These are phyloP conservation scores for Colletotrichum chlorophyti DNA, from an alignment of 2,329 filamentous ascomycete species.

Conservation along the genomic window DNA sequence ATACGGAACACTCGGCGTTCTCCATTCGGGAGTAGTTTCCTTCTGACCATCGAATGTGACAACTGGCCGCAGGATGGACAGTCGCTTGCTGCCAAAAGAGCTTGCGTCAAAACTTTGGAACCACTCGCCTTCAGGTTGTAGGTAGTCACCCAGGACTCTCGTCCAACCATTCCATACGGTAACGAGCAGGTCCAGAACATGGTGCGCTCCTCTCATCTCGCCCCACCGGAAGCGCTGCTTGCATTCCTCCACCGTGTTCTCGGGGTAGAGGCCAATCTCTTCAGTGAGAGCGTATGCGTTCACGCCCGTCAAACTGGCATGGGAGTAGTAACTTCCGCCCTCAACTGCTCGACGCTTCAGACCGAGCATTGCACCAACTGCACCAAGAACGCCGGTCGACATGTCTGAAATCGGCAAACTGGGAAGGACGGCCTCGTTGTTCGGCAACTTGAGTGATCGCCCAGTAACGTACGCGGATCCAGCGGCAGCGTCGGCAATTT, in stretches of 20 bases:
- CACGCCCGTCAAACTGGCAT: constrained; percentile 36
- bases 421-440: constrained; percentile 38
- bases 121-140: constrained; percentile 15
- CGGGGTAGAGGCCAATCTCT: constrained; percentile 40
- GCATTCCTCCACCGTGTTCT: constrained; percentile 11
- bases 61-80: constrained; percentile 14
- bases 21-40: constrained; percentile 13
- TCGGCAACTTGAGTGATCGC: constrained; percentile 33
- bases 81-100: not conserved
- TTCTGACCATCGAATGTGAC: constrained; percentile 10
- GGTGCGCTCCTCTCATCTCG: constrained; percentile 20
- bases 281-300: constrained; percentile 36
- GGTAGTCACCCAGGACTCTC: constrained; percentile 2
- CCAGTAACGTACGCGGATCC: constrained; percentile 42
- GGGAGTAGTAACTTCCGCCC: constrained; percentile 40
- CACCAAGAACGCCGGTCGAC: constrained; percentile 41
- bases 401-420: constrained; percentile 44
- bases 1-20: constrained; percentile 12
- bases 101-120: constrained; percentile 12
- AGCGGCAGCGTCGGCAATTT: constrained; percentile 35
- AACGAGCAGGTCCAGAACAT: constrained; percentile 17
- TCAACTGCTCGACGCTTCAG: constrained; percentile 38
- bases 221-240: constrained; percentile 21
- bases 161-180: constrained; percentile 21
- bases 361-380: constrained; percentile 39